phyloP scores from a whole-genome alignment of 129 eudicot species.

The Sambucus nigra region DNA sequence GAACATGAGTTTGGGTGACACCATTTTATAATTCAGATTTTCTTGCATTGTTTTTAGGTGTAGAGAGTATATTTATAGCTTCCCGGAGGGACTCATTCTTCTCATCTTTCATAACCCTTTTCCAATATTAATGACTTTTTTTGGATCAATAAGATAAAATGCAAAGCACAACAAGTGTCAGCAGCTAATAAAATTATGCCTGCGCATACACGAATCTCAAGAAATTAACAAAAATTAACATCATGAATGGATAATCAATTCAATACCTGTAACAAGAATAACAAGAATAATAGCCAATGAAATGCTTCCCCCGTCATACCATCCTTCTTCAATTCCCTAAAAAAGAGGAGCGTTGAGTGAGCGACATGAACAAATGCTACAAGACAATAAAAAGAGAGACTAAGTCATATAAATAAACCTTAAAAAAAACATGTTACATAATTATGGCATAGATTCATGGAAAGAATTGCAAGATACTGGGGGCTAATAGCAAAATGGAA shows the following conservation, averaged over 20 bases:
- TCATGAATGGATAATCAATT: neutral
- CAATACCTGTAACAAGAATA: slow-evolving; percentile 79
- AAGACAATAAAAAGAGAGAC: neutral
- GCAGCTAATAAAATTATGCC: neutral
- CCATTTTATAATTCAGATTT: no score
- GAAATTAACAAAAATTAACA: neutral
- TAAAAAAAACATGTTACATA: neutral
- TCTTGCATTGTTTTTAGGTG: no score
- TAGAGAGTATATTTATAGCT: no score
- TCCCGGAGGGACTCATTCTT: no score
- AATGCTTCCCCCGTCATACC: slow-evolving; percentile 99
- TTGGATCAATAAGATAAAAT: no score
- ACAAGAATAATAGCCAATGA: slow-evolving; percentile 81
- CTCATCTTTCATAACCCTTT: no score
- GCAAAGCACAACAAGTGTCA: no score
- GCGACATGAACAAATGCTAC: neutral
- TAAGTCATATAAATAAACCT: neutral
- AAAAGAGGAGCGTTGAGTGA: neutral
- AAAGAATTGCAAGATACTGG: neutral
- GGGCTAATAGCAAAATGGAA: neutral
- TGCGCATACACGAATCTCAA: neutral
- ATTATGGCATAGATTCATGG: neutral
- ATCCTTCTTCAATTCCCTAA: slow-evolving; percentile 88
- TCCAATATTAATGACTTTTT: no score
- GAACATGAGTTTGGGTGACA: no score